These are phyloP conservation scores for Venturiaceae sp. DNA, from an alignment of 2,329 filamentous ascomycete species.

Conservation along the genomic window DNA sequence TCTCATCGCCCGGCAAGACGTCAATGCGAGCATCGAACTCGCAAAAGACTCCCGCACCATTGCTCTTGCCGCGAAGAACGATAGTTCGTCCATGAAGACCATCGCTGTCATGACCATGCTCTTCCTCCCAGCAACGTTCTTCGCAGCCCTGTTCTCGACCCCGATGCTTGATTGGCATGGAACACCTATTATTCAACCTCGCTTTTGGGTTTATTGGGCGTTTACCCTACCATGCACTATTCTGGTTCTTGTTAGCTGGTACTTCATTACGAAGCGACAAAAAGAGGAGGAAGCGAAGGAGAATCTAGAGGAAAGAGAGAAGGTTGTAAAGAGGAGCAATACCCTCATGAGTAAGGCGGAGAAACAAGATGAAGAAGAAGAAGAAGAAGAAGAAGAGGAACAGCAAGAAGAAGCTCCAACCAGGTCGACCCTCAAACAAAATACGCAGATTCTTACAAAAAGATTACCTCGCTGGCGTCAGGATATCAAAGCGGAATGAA, in stretches of 20 bases:
- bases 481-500: too few relatives aligned
- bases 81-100: slow-evolving; percentile 10
- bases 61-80: slow-evolving; percentile 1
- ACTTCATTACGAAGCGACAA: neutral
- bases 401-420: too few relatives aligned
- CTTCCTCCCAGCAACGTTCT: slow-evolving; percentile 8
- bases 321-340: neutral
- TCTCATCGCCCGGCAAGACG: neutral
- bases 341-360: neutral
- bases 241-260: neutral
- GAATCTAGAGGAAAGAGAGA: neutral
- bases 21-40: neutral
- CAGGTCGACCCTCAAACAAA: neutral
- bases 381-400: too few relatives aligned
- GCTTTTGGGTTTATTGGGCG: slow-evolving; percentile 8
- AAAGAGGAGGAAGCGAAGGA: neutral
- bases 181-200: neutral
- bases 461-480: neutral
- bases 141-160: neutral
- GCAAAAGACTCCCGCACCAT: neutral
- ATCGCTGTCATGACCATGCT: slow-evolving; percentile 9
- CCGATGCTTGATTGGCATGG: neutral
- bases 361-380: too few relatives aligned
- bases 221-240: neutral
- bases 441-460: neutral